These are phyloP conservation scores for Quercus agrifolia DNA, from an alignment of 306 rosid genomes.

Conservation along the genomic window DNA sequence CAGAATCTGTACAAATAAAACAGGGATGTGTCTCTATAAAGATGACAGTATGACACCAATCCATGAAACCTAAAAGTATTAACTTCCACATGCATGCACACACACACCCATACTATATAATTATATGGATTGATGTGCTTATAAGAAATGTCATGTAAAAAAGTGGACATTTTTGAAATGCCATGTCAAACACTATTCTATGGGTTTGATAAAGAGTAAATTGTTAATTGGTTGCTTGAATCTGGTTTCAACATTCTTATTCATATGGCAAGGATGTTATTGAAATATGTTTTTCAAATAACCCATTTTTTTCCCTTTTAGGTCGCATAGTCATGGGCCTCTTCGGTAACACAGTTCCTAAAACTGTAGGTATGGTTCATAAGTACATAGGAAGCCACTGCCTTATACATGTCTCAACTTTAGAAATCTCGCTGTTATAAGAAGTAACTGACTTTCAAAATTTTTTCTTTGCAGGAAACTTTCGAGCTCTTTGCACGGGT, in stretches of 20 bases:
- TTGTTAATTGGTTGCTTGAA: not conserved
- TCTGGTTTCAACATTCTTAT: not conserved
- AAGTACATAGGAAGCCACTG: not conserved
- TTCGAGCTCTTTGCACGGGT: constrained; percentile 92
- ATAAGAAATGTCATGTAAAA: not conserved
- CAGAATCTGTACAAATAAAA: not conserved
- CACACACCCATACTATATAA: not conserved
- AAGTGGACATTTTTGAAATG: not conserved
- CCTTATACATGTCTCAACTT: not conserved
- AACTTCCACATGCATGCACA: not conserved
- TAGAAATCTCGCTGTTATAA: not conserved
- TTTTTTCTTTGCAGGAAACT: constrained; percentile 64
- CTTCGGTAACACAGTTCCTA: constrained; percentile 70
- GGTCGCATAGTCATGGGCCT: constrained; percentile 80
- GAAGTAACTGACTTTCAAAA: constrained; percentile 9
- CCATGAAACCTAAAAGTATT: not conserved
- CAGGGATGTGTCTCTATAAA: not conserved
- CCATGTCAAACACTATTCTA: not conserved
- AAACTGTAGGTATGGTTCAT: constrained; percentile 59
- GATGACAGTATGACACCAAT: not conserved
- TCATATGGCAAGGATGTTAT: not conserved
- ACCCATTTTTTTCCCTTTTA: constrained; percentile 26
- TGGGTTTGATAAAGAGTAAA: not conserved
- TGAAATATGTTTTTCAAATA: not conserved
- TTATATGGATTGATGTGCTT: not conserved